Evolutionary conservation across 169 alveolate genomes (phyloP), one percentile per base, ranked within the genome.

Genomic region (Plasmodium malariae): DNA sequence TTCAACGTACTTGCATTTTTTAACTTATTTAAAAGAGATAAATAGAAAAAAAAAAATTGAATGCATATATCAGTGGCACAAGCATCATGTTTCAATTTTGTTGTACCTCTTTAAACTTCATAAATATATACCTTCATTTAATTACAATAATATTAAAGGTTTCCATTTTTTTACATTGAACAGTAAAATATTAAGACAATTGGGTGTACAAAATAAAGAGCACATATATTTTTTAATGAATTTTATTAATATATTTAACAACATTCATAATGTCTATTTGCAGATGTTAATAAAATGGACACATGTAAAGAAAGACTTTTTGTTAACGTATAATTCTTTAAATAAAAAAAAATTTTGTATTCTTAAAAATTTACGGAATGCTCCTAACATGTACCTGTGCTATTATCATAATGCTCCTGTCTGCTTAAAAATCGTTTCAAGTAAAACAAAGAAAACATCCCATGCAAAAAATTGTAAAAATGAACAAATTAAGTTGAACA

Each of bases 31-130:
- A 40, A 51, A 67, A 67, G 40, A 67, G 17, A 67, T 65, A 54
- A 83, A 83, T 43, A 26, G 49, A 59, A 83, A 83, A 36, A 83
- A 83, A 36, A 49, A 60, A 49, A 83, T 83, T 0, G 65, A 83
- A 70, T 34, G 71, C 37, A 83, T 83, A 19, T 83, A 83, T 36
- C 70, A 83, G 30, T 83, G 91, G 91, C 12, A 57, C 24, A 83
- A 37, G 7, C 12, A 54, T 11, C 91, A 83, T 48, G 21, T 83
- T 36, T 83, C 32, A 9, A 40, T 68, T 51, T 26, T 83, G 12
- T 59, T 83, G 1, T 70, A 67, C 11, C 11, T 83, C 21, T 83
- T 83, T 21, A 45, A 70, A 40, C 40, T 83, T 3, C 26, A 83
- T 26, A 51, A 55, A 51, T 83, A 83, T 57, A 83, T 83, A 30